These are phyloP conservation scores for Begonia peltatifolia DNA, from an alignment of 306 rosid species.

Conservation along the genomic window DNA sequence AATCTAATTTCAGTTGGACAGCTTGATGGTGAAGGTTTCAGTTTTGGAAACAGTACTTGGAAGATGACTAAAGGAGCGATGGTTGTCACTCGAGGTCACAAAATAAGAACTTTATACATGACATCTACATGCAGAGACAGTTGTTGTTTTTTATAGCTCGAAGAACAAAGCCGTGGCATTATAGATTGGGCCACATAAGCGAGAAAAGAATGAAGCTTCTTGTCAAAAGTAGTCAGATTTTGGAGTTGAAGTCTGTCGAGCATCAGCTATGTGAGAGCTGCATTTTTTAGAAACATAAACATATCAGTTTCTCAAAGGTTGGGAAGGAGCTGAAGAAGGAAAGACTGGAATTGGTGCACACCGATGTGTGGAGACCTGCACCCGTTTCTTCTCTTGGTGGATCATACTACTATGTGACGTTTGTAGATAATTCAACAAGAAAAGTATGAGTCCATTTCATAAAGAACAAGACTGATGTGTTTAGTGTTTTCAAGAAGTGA, in stretches of 20 bases:
- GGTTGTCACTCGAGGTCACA: neutral
- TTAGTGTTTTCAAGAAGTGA: neutral
- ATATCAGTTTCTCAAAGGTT: neutral
- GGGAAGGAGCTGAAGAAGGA: neutral
- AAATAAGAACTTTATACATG: neutral
- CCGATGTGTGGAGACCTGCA: neutral
- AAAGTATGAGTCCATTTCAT: neutral
- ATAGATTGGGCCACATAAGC: neutral
- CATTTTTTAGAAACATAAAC: neutral
- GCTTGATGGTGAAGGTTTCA: neutral
- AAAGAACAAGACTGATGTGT: neutral
- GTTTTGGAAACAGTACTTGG: neutral
- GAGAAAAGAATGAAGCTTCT: neutral
- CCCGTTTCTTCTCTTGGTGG: neutral
- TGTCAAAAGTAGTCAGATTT: neutral
- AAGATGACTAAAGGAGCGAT: neutral
- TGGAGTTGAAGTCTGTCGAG: neutral
- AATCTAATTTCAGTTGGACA: neutral
- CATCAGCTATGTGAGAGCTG: neutral
- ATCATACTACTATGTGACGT: neutral
- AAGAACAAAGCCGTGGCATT: neutral
- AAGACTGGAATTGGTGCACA: neutral
- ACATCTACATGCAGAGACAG: neutral
- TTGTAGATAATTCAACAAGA: conserved; percentile 1
- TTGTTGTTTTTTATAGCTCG: neutral